Conservation (phyloP, 2,329 filamentous ascomycete species). For the Trichoderma hamatum region DNA sequence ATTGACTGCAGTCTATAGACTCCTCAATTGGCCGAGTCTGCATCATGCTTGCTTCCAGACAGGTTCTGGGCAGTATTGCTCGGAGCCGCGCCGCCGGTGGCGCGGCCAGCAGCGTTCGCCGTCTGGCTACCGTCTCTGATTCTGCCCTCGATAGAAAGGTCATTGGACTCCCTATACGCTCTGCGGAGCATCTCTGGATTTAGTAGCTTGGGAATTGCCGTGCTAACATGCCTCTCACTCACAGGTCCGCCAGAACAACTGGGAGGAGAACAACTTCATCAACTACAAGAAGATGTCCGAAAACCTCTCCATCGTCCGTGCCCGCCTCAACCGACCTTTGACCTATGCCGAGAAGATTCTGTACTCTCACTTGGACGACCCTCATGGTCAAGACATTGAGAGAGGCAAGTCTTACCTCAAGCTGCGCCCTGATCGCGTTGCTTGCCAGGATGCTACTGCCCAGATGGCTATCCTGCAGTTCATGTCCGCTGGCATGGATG, state of each 20-base stretch:
- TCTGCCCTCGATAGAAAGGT: conserved; percentile 89
- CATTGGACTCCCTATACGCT: conserved; percentile 33
- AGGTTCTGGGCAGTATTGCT: conserved; percentile 67
- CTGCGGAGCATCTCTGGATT: background rate
- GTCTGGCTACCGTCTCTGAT: conserved; percentile 85
- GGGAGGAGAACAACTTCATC: conserved; percentile 95
- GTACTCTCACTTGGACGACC: conserved; percentile 98
- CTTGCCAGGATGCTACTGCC: conserved; percentile 98
- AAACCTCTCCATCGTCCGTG: conserved; percentile 89
- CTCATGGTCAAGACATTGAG: conserved; percentile 93
- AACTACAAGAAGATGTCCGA: conserved; percentile 99
- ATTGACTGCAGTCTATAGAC: conserved; percentile 35
- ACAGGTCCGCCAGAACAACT: conserved; percentile 90
- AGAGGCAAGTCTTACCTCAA: conserved; percentile 95
- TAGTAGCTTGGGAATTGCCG: background rate
- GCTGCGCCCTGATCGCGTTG: conserved; percentile 94
- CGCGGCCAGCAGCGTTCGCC: conserved; percentile 64
- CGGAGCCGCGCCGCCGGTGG: conserved; percentile 60
- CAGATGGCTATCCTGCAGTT: conserved; percentile 99
- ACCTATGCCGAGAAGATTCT: conserved; percentile 98
- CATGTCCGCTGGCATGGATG: conserved; percentile 97
- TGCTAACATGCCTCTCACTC: conserved; percentile 30
- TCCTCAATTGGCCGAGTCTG: conserved; percentile 39
- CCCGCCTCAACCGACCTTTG: conserved; percentile 87
- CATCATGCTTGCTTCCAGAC: conserved; percentile 72